A percentile compares a stretch with the other conserved stretches of the same genome.
Evolutionary conservation across 2,329 filamentous ascomycete genomes (phyloP).

Genomic region (Xylaria hypoxylon): DNA sequence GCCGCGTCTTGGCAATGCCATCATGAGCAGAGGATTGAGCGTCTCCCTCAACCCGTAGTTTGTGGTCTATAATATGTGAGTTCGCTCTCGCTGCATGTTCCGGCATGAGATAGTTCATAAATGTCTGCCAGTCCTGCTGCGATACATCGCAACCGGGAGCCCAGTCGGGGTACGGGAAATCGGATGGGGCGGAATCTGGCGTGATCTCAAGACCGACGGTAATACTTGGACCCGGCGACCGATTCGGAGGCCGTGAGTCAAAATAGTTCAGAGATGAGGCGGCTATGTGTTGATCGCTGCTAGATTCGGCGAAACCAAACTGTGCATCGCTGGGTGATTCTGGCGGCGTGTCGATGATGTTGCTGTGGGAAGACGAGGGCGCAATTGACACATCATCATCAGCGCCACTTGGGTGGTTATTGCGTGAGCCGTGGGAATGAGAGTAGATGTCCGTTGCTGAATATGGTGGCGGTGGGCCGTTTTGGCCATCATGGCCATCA

Average conservation of each 20-base stretch:
- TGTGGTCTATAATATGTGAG: constrained; percentile 61
- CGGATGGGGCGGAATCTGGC: constrained; percentile 53
- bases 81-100: constrained; percentile 59
- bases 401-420: constrained; percentile 43
- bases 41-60: constrained; percentile 58
- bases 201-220: constrained; percentile 54
- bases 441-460: constrained; percentile 69
- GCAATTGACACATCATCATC: constrained; percentile 56
- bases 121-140: constrained; percentile 68
- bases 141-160: constrained; percentile 59
- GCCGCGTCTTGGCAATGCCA: constrained; percentile 57
- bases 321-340: constrained; percentile 58
- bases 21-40: constrained; percentile 44
- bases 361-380: constrained; percentile 56
- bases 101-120: constrained; percentile 67
- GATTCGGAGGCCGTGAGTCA: constrained; percentile 55
- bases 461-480: constrained; percentile 67
- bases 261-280: constrained; percentile 60
- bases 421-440: constrained; percentile 51
- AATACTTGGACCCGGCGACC: constrained; percentile 35
- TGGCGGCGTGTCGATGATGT: constrained; percentile 64
- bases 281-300: constrained; percentile 46
- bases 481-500: constrained; percentile 58
- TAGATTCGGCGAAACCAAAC: constrained; percentile 43
- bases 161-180: constrained; percentile 58